Evolutionary conservation across 202 grass and related monocot genomes (phyloP).

Genomic region (Hordeum pubiflorum): DNA sequence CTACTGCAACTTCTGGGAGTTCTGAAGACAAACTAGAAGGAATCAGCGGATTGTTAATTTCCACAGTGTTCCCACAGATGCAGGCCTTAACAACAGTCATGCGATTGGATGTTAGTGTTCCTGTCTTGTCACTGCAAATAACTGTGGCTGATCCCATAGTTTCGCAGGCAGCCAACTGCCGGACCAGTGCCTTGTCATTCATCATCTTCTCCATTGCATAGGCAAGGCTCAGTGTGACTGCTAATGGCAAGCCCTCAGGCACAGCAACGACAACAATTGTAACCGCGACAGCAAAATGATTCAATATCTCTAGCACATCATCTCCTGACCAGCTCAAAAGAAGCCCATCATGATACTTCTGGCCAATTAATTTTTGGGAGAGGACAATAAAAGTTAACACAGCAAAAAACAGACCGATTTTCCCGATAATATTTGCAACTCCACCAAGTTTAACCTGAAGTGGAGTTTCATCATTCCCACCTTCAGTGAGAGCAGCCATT

Average conservation of each 20-base stretch:
- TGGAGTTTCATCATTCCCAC: conserved; percentile 83
- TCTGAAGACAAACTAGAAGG: conserved; percentile 41
- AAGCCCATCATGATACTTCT: conserved; percentile 52
- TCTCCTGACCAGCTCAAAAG: conserved; percentile 74
- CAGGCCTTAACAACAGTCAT: conserved; percentile 87
- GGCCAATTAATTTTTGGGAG: conserved; percentile 53
- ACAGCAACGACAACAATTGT: conserved; percentile 95
- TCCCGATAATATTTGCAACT: conserved; percentile 86
- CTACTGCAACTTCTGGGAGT: conserved; percentile 46
- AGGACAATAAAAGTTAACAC: conserved; percentile 79
- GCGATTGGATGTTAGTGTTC: conserved; percentile 80
- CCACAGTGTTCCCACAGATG: conserved; percentile 43
- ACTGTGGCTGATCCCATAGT: conserved; percentile 87
- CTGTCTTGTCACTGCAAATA: conserved; percentile 91
- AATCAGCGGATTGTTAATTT: conserved; percentile 22
- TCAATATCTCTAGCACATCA: conserved; percentile 66
- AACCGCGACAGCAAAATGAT: conserved; percentile 88
- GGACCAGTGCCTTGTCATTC: conserved; percentile 88
- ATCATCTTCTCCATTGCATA: conserved; percentile 99
- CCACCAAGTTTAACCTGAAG: conserved; percentile 71
- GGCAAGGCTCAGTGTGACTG: conserved; percentile 87
- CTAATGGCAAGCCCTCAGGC: conserved; percentile 88
- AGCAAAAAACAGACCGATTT: conserved; percentile 74
- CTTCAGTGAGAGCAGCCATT: conserved; percentile 73
- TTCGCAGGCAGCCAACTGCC: conserved; percentile 84